Evolutionary conservation across 2,329 filamentous ascomycete species (phyloP), one percentile per base, ranked within the genome.

Genomic region (Curvularia verruculosa): DNA sequence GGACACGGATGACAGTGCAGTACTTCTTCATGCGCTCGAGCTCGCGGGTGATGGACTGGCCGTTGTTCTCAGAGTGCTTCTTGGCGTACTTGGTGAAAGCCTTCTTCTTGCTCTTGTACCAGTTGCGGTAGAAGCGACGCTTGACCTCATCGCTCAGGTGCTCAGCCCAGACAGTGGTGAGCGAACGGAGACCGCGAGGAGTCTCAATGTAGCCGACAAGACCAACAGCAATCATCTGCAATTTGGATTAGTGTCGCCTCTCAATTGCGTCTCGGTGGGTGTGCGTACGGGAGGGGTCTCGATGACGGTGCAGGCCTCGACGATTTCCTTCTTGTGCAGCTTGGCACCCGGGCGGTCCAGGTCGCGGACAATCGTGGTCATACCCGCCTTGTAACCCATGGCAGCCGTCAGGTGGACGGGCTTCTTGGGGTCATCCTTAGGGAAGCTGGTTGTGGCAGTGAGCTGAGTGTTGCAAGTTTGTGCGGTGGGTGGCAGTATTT

Each of bases 41-140:
- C 84, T 99, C 95, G 80, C 91, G 91, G 82, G 90, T 92, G 85
- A 98, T 90, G 78, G 91, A 92, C 74, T 91, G 84, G 77, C 92
- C 93, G 83, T 82, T 90, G 85, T 84, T 89, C 86, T 98, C 94
- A 68, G 94, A 92, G 89, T 98, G 92, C 89, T 96, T 94, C 92
- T 98, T 99, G 86, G 95, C 92, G 85, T 99, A 99, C 87, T 96
- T 97, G 87, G 95, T 99, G 87, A 99, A 99, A 65, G 95, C 95
- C 94, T 99, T 99, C 92, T 97, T 98, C 93, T 99, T 99, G 88
- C 89, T 92, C 90, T 96, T 96, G 91, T 99, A 99, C 95, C 95
- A 99, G 90, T 99, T 99, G 92, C 98, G 98, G 91, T 99, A 99
- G 92, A 99, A 99, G 80, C 95, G 91, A 78, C 95, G 91, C 90